Conservation (phyloP, 129 eudicot species). For the Oenanthe sinensis region DNA sequence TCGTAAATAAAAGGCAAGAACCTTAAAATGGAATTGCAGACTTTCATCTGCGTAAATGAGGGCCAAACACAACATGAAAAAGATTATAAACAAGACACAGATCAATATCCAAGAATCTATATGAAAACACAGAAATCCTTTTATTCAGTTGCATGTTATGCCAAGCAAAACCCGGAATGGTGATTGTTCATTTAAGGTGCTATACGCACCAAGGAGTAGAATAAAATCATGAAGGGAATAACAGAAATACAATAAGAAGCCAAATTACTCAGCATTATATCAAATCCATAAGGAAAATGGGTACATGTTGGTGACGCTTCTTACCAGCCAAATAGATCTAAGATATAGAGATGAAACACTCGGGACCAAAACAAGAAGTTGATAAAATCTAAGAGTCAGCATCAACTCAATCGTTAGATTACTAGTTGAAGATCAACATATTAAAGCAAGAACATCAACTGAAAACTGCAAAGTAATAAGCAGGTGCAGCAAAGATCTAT, state of each 20-base stretch:
- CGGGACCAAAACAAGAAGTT: background rate
- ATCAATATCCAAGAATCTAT: background rate
- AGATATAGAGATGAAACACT: background rate
- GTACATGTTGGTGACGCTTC: background rate
- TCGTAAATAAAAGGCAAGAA: background rate
- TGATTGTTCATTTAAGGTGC: background rate
- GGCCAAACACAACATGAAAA: background rate
- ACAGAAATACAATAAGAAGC: background rate
- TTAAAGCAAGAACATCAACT: background rate
- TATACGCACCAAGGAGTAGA: background rate
- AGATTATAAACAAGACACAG: background rate
- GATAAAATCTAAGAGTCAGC: background rate
- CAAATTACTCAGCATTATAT: background rate
- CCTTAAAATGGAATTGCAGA: no score
- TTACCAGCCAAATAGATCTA: background rate
- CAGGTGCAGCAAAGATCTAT: background rate
- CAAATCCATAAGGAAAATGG: background rate
- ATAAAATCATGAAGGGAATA: background rate
- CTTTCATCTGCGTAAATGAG: background rate
- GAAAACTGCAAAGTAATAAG: background rate
- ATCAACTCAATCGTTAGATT: background rate
- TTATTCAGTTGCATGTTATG: background rate
- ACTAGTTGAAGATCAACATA: background rate
- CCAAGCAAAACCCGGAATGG: background rate
- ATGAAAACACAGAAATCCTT: background rate